phyloP scores from a whole-genome alignment of 2,329 filamentous ascomycete genomes.

The Nothophoma quercina region DNA sequence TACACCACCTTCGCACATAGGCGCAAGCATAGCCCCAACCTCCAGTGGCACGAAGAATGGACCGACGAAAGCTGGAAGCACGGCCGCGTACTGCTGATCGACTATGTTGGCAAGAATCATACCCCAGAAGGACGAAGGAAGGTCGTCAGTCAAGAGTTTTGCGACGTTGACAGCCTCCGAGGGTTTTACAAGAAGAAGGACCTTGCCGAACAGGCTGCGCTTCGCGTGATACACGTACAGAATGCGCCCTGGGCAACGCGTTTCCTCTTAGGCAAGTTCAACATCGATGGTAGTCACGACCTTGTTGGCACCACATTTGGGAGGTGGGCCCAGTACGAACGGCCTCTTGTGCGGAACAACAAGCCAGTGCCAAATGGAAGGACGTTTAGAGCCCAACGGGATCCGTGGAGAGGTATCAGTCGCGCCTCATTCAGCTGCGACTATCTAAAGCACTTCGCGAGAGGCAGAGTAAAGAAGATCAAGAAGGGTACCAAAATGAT shows the following conservation, averaged over 20 bases:
- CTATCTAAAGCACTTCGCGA: slow-evolving; percentile 58
- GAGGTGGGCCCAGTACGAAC: slow-evolving; percentile 58
- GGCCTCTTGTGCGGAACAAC: slow-evolving; percentile 57
- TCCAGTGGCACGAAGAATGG: slow-evolving; percentile 50
- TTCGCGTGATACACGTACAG: slow-evolving; percentile 59
- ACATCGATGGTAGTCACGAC: slow-evolving; percentile 58
- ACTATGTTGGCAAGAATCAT: slow-evolving; percentile 55
- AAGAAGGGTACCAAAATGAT: slow-evolving; percentile 52
- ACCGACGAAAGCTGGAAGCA: slow-evolving; percentile 47
- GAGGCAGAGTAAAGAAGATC: slow-evolving; percentile 28
- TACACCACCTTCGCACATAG: slow-evolving; percentile 34
- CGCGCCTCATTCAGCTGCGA: slow-evolving; percentile 61
- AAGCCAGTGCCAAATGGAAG: slow-evolving; percentile 61
- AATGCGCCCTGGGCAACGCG: slow-evolving; percentile 61
- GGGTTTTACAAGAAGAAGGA: slow-evolving; percentile 53
- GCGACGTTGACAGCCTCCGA: slow-evolving; percentile 53
- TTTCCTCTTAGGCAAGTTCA: slow-evolving; percentile 61
- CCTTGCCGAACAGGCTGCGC: slow-evolving; percentile 44
- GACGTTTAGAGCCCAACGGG: slow-evolving; percentile 58
- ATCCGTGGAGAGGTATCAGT: slow-evolving; percentile 60
- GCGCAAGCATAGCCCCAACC: slow-evolving; percentile 45
- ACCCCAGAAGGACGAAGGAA: slow-evolving; percentile 51
- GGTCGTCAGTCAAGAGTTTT: slow-evolving; percentile 59
- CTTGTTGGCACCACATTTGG: slow-evolving; percentile 59
- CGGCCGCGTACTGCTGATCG: slow-evolving; percentile 60